Evolutionary conservation across 805 yeast genomes (phyloP).

Genomic region (Ogataea saltuana): DNA sequence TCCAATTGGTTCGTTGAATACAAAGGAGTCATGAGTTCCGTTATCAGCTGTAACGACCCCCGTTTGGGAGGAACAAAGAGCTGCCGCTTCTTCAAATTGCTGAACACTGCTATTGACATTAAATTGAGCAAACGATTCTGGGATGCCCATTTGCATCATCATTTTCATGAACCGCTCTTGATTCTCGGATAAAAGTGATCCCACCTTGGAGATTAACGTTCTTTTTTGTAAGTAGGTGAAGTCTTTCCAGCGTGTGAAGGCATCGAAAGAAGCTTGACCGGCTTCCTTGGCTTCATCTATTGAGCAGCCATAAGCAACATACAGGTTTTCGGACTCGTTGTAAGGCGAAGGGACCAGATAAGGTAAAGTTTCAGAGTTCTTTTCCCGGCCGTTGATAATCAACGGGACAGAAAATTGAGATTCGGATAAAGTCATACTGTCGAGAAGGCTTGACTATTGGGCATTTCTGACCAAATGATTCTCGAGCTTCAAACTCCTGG

Average conservation of each 20-base stretch:
- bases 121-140: conserved; percentile 8
- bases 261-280: conserved; percentile 5
- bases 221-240: background rate
- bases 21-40: conserved; percentile 4
- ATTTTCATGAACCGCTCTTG: background rate
- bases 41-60: conserved; percentile 5
- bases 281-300: conserved; percentile 1
- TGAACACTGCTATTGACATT: conserved; percentile 6
- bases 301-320: conserved; percentile 7
- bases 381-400: conserved; percentile 4
- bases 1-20: conserved; percentile 10
- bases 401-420: conserved; percentile 2
- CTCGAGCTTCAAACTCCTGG: too few relatives aligned
- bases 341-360: conserved; percentile 9
- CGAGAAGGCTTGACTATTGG: background rate
- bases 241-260: conserved; percentile 7
- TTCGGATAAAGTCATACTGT: background rate
- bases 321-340: background rate
- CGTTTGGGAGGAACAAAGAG: conserved; percentile 8
- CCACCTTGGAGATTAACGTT: conserved; percentile 2
- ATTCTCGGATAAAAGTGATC: background rate
- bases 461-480: background rate
- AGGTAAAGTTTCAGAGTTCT: background rate
- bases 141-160: conserved; percentile 9
- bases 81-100: conserved; percentile 10